Percentiles rank a stretch among this genome's conserved stretches.
Conservation (phyloP, 257 asterid species). For the Vinca minor region DNA sequence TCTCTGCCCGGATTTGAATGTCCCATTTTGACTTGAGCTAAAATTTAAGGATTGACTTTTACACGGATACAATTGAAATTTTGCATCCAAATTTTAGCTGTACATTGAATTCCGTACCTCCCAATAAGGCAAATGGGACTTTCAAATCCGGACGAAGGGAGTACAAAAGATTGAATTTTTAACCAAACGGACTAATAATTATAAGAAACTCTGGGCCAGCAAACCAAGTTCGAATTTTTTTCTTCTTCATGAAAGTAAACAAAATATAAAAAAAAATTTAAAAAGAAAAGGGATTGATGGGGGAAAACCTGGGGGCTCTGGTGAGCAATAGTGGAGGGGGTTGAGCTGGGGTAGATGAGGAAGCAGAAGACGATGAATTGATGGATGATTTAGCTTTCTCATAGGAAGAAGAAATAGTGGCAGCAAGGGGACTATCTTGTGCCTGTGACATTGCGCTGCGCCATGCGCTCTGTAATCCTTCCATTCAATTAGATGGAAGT, state of each 20-base stretch:
- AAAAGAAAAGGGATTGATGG: neutral
- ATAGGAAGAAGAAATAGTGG: constrained; percentile 38
- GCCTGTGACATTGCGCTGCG: constrained; percentile 42
- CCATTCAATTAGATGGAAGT: constrained; percentile 27
- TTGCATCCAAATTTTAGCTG: too few relatives aligned
- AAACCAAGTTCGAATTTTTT: neutral
- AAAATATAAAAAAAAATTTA: neutral
- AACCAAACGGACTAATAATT: neutral
- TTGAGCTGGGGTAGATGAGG: constrained; percentile 28
- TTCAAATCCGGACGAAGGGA: neutral
- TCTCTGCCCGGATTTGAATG: too few relatives aligned
- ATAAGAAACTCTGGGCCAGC: neutral
- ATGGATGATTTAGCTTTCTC: constrained; percentile 35
- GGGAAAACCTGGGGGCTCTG: constrained; percentile 44
- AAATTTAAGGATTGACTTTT: too few relatives aligned
- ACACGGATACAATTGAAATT: too few relatives aligned
- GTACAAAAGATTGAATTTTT: neutral
- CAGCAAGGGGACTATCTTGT: constrained; percentile 32
- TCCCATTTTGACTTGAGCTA: too few relatives aligned
- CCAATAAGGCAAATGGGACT: too few relatives aligned
- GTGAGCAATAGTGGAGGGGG: constrained; percentile 40
- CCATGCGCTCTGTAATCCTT: constrained; percentile 43
- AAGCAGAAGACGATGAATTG: constrained; percentile 23
- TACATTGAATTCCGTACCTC: too few relatives aligned
- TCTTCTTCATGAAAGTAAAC: neutral